Evolutionary conservation across 176 grass and related monocot species (phyloP).

Genomic region (Bolboschoenus planiculmis): DNA sequence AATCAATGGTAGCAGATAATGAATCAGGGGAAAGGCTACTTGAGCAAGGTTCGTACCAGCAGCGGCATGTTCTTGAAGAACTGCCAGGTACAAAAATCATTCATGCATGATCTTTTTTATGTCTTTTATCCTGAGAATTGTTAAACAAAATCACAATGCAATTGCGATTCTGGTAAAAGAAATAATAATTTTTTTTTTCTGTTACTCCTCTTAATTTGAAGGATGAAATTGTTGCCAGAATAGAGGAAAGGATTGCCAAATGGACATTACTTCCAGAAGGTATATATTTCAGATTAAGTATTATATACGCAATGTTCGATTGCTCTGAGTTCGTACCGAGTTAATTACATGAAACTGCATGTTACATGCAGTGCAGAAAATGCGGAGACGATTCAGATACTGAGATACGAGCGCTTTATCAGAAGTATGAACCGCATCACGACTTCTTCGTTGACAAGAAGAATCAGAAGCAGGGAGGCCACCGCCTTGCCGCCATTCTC

Average conservation of each 20-base stretch:
- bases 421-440: conserved; percentile 58
- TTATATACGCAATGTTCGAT: too few species aligned
- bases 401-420: conserved; percentile 34
- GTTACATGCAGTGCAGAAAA: conserved; percentile 43
- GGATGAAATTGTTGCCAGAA: conserved; percentile 41
- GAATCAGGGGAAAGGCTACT: conserved; percentile 25
- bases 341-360: too few species aligned
- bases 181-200: background rate
- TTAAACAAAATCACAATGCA: too few species aligned
- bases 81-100: conserved; percentile 26
- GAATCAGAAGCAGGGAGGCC: conserved; percentile 27
- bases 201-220: background rate
- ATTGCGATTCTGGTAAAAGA: background rate
- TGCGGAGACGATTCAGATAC: conserved; percentile 42
- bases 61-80: conserved; percentile 34
- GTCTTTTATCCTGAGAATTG: background rate
- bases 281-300: too few species aligned
- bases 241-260: conserved; percentile 42
- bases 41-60: conserved; percentile 30
- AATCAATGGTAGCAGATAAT: conserved; percentile 29
- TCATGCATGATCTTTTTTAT: background rate
- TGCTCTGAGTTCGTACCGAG: too few species aligned
- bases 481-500: conserved; percentile 45
- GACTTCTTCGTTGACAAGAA: conserved; percentile 35
- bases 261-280: conserved; percentile 62